A percentile compares a stretch with the other conserved stretches of the same genome.
phyloP scores from a whole-genome alignment of 257 asterid species.

The Solanum acaule region DNA sequence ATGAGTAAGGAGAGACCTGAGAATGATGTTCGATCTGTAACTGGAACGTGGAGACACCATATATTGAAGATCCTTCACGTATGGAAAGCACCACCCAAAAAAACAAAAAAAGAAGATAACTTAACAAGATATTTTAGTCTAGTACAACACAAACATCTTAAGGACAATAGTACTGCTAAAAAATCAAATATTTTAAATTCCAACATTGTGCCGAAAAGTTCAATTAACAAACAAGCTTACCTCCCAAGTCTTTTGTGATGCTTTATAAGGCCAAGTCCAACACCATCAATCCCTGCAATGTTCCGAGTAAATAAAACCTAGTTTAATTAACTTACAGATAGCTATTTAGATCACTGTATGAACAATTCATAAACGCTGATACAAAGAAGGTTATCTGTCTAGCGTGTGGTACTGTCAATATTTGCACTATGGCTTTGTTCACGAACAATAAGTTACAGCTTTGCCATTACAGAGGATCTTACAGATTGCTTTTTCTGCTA shows the following conservation, averaged over 20 bases:
- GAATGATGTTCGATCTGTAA: conserved; percentile 56
- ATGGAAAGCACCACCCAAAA: neutral
- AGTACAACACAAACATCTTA: neutral
- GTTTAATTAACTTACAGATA: neutral
- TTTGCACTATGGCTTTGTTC: neutral
- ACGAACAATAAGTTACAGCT: neutral
- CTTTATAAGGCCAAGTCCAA: conserved; percentile 58
- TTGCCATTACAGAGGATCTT: neutral
- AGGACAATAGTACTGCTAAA: neutral
- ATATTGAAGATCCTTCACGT: conserved; percentile 54
- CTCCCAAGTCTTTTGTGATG: conserved; percentile 51
- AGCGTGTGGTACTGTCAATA: neutral
- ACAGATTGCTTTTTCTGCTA: neutral
- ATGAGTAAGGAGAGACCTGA: conserved; percentile 32
- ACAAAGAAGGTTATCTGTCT: neutral
- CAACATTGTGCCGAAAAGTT: neutral
- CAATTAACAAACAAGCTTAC: conserved; percentile 27
- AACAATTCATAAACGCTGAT: neutral
- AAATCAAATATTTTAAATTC: neutral
- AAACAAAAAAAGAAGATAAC: neutral
- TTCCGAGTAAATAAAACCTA: neutral
- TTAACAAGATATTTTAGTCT: neutral
- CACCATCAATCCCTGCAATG: conserved; percentile 54
- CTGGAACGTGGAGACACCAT: conserved; percentile 90
- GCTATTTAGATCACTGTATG: neutral